Base-by-base conservation (phyloP, 1,284 basidiomycete genomes). In the Amylostereum areolatum region DNA sequence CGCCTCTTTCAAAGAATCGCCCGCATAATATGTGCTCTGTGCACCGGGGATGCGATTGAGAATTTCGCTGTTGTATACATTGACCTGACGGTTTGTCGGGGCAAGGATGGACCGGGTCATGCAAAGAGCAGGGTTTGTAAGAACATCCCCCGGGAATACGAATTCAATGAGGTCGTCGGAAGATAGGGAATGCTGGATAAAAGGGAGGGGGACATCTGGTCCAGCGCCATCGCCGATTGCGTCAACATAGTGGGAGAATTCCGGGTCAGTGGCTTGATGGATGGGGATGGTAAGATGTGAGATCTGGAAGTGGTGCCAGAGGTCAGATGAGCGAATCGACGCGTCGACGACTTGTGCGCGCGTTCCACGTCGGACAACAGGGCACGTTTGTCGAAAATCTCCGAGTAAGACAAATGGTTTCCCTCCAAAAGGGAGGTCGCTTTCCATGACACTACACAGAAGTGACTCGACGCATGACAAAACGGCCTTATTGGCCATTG, bases 371-470 rank as follows among this genome's bases (percentile, higher is more conserved):
- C 54, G 52, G 4, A 72, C 55, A 11, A 72, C 66, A 5, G 69
- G 70, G 39, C 65, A 66, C 2, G 66, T 69, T 50, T 70, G 70
- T 0, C 66, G 55, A 52, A 72, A 73, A 50, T 72, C 69, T 0
- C 70, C 70, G 0, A 68, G 55, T 0, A 68, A 56, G 8, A 71
- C 51, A 12, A 72, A 45, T 5, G 63, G 49, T 47, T 69, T 72
- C 1, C 67, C 68, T 5, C 70, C 67, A 53, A 72, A 72, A 0
- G 66, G 66, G 9, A 33, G 6, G 18, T 60, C 36, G 28, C 45
- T 57, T 2, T 45, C 29, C 49, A 55, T 61, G 5, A 58, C 43
- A 1, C 40, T 37, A 0, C 55, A 54, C 6, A 50, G 56, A 1
- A 54, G 34, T 4, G 62, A 57, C 28, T 73, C 67, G n/a, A 72